These are phyloP conservation scores for Brassica carinata DNA, from an alignment of 345 rosid species.

Conservation along the genomic window DNA sequence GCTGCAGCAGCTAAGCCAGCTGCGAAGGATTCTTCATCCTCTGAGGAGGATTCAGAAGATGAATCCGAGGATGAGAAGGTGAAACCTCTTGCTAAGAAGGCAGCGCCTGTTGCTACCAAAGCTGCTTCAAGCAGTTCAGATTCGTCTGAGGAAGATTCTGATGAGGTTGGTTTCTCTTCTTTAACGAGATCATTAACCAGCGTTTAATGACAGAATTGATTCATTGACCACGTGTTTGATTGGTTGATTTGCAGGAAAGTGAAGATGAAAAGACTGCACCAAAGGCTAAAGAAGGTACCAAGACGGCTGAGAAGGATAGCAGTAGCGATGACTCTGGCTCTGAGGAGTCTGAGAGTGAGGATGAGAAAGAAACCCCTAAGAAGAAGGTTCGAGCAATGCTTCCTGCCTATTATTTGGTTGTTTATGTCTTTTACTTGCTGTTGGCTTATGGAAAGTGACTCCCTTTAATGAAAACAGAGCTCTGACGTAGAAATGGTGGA, in stretches of 20 bases:
- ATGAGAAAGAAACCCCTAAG: constrained; percentile 54
- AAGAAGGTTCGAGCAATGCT: constrained; percentile 40
- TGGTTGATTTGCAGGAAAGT: constrained; percentile 34
- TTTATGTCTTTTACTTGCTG: neutral
- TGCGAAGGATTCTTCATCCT: constrained; percentile 40
- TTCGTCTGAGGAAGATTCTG: constrained; percentile 41
- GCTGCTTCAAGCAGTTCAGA: constrained; percentile 38
- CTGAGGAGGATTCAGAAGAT: constrained; percentile 40
- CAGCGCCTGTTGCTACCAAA: constrained; percentile 37
- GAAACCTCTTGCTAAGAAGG: constrained; percentile 41
- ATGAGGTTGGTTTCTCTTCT: constrained; percentile 24
- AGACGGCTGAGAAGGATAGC: constrained; percentile 47
- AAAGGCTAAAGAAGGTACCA: constrained; percentile 48
- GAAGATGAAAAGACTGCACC: constrained; percentile 54
- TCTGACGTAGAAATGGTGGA: constrained; percentile 70
- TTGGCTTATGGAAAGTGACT: neutral
- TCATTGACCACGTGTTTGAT: neutral
- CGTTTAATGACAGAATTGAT: neutral
- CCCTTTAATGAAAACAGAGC: constrained; percentile 33
- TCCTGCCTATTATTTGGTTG: neutral
- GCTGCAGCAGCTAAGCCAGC: constrained; percentile 42
- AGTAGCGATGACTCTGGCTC: constrained; percentile 52
- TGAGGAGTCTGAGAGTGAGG: constrained; percentile 56
- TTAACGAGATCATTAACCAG: neutral
- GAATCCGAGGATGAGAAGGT: constrained; percentile 43